Percentiles rank a stretch among this genome's conserved stretches.
phyloP scores from a whole-genome alignment of 2,329 filamentous ascomycete species.

The Epichloe brachyelytri region DNA sequence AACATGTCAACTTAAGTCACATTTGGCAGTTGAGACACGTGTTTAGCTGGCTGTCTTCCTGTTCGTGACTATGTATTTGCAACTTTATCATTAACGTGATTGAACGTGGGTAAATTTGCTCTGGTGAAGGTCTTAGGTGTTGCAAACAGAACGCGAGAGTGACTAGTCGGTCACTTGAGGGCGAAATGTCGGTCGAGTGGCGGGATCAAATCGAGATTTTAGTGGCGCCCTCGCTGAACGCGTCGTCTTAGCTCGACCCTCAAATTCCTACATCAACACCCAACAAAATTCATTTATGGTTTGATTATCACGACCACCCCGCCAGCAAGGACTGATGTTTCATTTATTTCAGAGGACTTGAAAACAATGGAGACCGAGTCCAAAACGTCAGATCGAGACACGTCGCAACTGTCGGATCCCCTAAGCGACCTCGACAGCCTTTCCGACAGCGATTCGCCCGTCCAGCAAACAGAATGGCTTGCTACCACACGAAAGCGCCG shows the following conservation, averaged over 20 bases:
- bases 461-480: constrained; percentile 48
- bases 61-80: background rate
- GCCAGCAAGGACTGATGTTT: background rate
- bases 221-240: background rate
- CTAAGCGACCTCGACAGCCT: constrained; percentile 15
- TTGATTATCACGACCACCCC: background rate
- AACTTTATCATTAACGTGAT: background rate
- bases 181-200: constrained; percentile 1
- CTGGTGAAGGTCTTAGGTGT: background rate
- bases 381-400: constrained; percentile 19
- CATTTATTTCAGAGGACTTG: background rate
- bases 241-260: background rate
- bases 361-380: constrained; percentile 18
- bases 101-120: background rate
- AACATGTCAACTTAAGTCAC: background rate
- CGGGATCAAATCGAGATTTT: background rate
- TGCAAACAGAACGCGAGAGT: background rate
- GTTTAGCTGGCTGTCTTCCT: no score
- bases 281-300: background rate
- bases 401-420: constrained; percentile 18
- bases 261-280: background rate
- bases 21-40: background rate
- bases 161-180: background rate
- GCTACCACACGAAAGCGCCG: constrained; percentile 62
- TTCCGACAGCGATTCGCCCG: constrained; percentile 24